phyloP scores from a whole-genome alignment of 768 basidiomycete genomes.

The Tylopilus plumbeoviolaceoides region DNA sequence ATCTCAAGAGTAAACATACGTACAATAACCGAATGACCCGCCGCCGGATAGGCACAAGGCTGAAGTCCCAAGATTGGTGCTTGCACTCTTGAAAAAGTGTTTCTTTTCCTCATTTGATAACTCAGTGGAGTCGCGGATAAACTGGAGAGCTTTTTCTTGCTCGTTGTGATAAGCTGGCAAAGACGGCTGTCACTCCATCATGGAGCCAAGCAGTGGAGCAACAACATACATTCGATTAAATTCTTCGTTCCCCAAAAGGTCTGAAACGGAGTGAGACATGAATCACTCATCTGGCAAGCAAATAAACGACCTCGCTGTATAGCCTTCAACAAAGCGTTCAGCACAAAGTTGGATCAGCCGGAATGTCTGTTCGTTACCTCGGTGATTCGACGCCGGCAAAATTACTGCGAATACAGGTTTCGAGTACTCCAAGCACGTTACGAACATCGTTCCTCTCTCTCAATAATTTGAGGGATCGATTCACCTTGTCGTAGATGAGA shows the following conservation, averaged over 20 bases:
- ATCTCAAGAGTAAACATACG: conserved; percentile 10
- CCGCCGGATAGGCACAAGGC: conserved; percentile 96
- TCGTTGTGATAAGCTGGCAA: conserved; percentile 80
- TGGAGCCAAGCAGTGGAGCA: not conserved
- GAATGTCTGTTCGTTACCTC: conserved; percentile 39
- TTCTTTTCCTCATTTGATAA: conserved; percentile 85
- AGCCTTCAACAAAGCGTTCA: conserved; percentile 44
- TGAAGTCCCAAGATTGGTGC: conserved; percentile 86
- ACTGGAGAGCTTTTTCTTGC: conserved; percentile 70
- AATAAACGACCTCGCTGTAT: conserved; percentile 69
- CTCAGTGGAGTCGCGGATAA: conserved; percentile 67
- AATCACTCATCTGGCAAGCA: not conserved
- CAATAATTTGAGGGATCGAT: conserved; percentile 64
- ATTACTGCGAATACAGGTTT: conserved; percentile 86
- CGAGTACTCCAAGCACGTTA: conserved; percentile 84
- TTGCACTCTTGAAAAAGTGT: conserved; percentile 85
- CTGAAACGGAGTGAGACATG: conserved; percentile 38
- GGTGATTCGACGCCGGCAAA: conserved; percentile 91
- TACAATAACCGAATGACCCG: conserved; percentile 91
- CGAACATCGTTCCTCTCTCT: conserved; percentile 78
- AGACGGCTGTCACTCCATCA: not conserved
- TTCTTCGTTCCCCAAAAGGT: conserved; percentile 91
- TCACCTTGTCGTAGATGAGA: conserved; percentile 46
- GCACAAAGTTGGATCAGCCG: not conserved
- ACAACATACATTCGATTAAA: conserved; percentile 70